A percentile compares a stretch with the other conserved stretches of the same genome.
Conservation (phyloP, 2,329 filamentous ascomycete species). For the Acrocalymma vagum region DNA sequence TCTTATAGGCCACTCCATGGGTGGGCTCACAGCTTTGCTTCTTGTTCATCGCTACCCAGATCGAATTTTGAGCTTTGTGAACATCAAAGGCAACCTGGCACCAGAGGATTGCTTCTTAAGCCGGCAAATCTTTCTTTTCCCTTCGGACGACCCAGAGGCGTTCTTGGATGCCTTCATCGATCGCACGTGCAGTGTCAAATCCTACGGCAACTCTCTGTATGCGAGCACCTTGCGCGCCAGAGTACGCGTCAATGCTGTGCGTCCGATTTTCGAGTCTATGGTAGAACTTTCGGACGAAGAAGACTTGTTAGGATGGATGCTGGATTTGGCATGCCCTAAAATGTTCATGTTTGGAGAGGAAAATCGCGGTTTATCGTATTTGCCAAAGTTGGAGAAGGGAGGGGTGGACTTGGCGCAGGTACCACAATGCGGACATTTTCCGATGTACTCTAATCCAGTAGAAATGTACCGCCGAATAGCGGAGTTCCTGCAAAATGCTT, state of each 20-base stretch:
- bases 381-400: conserved; percentile 1
- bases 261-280: conserved; percentile 33
- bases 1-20: conserved; percentile 39
- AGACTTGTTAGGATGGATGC: conserved; percentile 21
- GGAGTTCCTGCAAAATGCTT: conserved; percentile 1
- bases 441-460: conserved; percentile 35
- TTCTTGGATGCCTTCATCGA: conserved; percentile 13
- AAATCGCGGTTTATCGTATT: conserved; percentile 5
- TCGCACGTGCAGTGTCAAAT: no score
- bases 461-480: conserved; percentile 7
- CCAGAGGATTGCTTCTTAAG: conserved; percentile 36
- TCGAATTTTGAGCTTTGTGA: conserved; percentile 24
- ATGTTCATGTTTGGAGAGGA: conserved; percentile 19
- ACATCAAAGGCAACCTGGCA: conserved; percentile 37
- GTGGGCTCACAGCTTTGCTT: conserved; percentile 26
- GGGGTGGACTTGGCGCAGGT: conserved; percentile 31
- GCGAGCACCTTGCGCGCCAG: conserved; percentile 4
- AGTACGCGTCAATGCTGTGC: conserved; percentile 21
- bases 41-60: conserved; percentile 17
- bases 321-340: conserved; percentile 13
- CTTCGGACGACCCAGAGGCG: not conserved
- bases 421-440: conserved; percentile 28
- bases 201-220: conserved; percentile 7
- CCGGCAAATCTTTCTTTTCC: conserved; percentile 23
- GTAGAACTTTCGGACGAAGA: conserved; percentile 27